Evolutionary conservation across 345 rosid genomes (phyloP).

Genomic region (Citrus sinensis): DVS_A1.0 CM039165.1:36557501-36558000

Average conservation of each 20-base stretch:
- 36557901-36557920: background rate
- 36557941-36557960: background rate
- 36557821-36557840: background rate
- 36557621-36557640: constrained; percentile 7
- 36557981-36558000: background rate
- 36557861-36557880: background rate
- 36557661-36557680: constrained; percentile 93
- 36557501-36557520: background rate
- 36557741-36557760: background rate
- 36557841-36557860: background rate
- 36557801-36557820: background rate
- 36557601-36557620: background rate
- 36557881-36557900: background rate
- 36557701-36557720: constrained; percentile 38
- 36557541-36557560: background rate
- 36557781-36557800: background rate
- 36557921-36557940: too few species aligned
- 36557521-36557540: background rate
- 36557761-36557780: background rate
- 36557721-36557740: background rate
- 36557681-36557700: constrained; percentile 98
- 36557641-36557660: constrained; percentile 99
- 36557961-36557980: background rate
- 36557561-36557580: background rate
- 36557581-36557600: background rate